These are phyloP conservation scores for Canariomyces notabilis DNA, from an alignment of 2,329 filamentous ascomycete species.

Conservation along the genomic window DNA sequence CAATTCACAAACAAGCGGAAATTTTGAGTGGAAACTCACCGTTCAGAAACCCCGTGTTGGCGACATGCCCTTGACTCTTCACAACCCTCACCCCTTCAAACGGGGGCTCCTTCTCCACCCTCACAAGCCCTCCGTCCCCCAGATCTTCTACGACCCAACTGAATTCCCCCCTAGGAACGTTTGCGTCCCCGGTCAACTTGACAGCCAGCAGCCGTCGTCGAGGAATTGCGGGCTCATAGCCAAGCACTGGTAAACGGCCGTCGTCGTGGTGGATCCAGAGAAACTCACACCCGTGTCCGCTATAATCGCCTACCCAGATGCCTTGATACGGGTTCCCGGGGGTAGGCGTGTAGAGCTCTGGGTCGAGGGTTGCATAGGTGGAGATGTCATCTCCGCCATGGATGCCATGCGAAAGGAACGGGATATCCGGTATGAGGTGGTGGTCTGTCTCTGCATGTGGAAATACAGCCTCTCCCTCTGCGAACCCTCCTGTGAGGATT, in stretches of 20 bases:
- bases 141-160: conserved; percentile 79
- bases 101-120: conserved; percentile 57
- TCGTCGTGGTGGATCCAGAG: conserved; percentile 71
- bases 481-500: too few species aligned
- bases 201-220: conserved; percentile 72
- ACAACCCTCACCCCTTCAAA: conserved; percentile 75
- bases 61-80: conserved; percentile 71
- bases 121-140: conserved; percentile 58
- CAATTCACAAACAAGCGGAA: background rate
- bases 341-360: conserved; percentile 74
- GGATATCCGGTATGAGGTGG: conserved; percentile 8
- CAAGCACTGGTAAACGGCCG: too few species aligned
- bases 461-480: too few species aligned
- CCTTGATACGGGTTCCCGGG: conserved; percentile 76
- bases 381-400: conserved; percentile 52
- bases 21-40: conserved; percentile 64
- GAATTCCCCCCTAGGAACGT: conserved; percentile 80
- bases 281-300: conserved; percentile 83
- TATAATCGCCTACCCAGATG: conserved; percentile 90
- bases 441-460: too few species aligned
- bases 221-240: conserved; percentile 50
- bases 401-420: conserved; percentile 34
- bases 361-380: conserved; percentile 68
- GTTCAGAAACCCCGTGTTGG: conserved; percentile 62
- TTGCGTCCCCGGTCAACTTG: conserved; percentile 87